Evolutionary conservation across 2,329 filamentous ascomycete genomes (phyloP).

Genomic region (Botrytis squamosa): DNA sequence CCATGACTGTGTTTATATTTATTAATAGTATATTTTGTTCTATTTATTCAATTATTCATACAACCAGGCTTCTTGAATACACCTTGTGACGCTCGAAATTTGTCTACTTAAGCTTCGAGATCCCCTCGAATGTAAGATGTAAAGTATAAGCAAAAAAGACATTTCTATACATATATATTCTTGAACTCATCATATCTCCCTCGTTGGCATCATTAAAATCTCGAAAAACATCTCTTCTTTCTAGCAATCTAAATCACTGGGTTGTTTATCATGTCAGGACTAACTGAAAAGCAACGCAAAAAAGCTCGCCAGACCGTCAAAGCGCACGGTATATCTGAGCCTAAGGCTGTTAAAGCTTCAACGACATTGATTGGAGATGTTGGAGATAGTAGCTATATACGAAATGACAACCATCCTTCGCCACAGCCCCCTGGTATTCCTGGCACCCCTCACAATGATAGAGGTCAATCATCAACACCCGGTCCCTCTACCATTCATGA

Average conservation of each 20-base stretch:
- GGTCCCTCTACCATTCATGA: not conserved
- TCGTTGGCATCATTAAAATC: not conserved
- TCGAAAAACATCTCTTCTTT: not conserved
- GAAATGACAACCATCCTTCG: not conserved
- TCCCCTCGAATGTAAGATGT: not conserved
- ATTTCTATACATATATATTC: not conserved
- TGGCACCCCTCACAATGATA: not conserved
- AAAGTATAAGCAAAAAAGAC: not conserved
- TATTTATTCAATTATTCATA: not conserved
- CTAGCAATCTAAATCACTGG: not conserved
- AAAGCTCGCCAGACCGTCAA: not conserved
- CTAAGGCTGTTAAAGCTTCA: too few species aligned
- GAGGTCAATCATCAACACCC: not conserved
- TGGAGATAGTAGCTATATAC: too few species aligned
- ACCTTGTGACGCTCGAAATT: not conserved
- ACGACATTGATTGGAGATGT: too few species aligned
- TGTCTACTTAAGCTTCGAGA: not conserved
- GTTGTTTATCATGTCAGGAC: not conserved
- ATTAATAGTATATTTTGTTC: not conserved
- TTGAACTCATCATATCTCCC: not conserved
- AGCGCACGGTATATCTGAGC: not conserved
- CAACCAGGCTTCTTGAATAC: not conserved
- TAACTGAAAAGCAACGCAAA: not conserved
- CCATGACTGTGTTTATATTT: not conserved
- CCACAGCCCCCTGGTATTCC: not conserved